Percentiles rank a stretch among this genome's conserved stretches.
These are phyloP conservation scores for Penicillium hesseltinei DNA, from an alignment of 2,329 filamentous ascomycete genomes.

Conservation along the genomic window DNA sequence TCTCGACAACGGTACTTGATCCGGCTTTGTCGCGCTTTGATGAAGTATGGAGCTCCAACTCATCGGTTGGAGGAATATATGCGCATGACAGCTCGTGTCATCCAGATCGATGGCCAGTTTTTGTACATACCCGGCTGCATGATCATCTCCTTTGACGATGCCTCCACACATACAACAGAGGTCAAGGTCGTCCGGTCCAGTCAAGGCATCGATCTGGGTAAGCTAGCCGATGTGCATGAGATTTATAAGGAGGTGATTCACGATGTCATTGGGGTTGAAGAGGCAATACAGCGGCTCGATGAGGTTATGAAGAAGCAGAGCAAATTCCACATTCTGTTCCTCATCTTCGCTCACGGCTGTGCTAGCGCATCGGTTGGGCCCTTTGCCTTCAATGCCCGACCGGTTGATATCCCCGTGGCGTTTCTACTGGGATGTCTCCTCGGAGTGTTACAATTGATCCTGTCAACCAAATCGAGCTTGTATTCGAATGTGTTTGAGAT, in stretches of 20 bases:
- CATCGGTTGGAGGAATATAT: slow-evolving; percentile 89
- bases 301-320: slow-evolving; percentile 57
- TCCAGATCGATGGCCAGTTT: slow-evolving; percentile 87
- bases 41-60: slow-evolving; percentile 87
- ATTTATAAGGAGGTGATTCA: slow-evolving; percentile 51
- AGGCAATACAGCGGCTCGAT: slow-evolving; percentile 45
- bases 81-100: slow-evolving; percentile 81
- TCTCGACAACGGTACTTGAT: slow-evolving; percentile 79
- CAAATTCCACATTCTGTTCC: slow-evolving; percentile 54
- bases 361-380: slow-evolving; percentile 74
- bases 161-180: slow-evolving; percentile 47
- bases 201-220: slow-evolving; percentile 46
- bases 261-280: slow-evolving; percentile 47
- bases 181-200: slow-evolving; percentile 45
- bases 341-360: slow-evolving; percentile 69
- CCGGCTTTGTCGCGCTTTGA: slow-evolving; percentile 79
- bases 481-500: slow-evolving; percentile 65
- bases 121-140: slow-evolving; percentile 89
- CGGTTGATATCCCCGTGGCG: slow-evolving; percentile 73
- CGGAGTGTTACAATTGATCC: slow-evolving; percentile 69
- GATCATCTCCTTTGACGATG: slow-evolving; percentile 80
- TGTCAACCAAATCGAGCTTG: slow-evolving; percentile 71
- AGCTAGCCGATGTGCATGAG: slow-evolving; percentile 45
- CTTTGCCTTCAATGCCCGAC: slow-evolving; percentile 74
- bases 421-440: slow-evolving; percentile 74